A percentile compares a stretch with the other conserved stretches of the same genome.
phyloP scores from a whole-genome alignment of 2,329 filamentous ascomycete species.

The Cladophialophora carrionii region DNA sequence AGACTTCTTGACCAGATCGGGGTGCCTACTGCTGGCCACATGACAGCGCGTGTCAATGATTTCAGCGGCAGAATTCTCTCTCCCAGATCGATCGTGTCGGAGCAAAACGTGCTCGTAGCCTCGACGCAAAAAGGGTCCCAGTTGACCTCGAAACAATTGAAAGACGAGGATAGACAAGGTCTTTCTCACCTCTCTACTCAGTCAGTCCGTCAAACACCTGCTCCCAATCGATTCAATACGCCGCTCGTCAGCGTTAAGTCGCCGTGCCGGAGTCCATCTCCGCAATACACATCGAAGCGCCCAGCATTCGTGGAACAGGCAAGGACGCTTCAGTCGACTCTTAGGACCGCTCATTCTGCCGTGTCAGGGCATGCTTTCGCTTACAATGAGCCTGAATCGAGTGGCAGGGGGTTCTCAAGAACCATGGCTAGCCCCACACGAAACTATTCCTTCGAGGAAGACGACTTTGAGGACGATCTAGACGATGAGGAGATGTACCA shows the following conservation, averaged over 20 bases:
- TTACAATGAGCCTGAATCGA: constrained; percentile 34
- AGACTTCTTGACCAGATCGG: constrained; percentile 30
- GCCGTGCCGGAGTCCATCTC: constrained; percentile 8
- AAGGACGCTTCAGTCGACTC: background rate
- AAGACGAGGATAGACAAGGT: constrained; percentile 5
- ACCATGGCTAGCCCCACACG: constrained; percentile 49
- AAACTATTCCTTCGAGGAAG: constrained; percentile 31
- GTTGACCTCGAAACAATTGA: constrained; percentile 1
- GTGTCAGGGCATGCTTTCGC: constrained; percentile 16
- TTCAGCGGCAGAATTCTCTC: background rate
- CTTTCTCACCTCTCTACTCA: constrained; percentile 25
- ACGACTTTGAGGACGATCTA: constrained; percentile 49
- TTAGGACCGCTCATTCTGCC: background rate
- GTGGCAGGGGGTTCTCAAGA: constrained; percentile 40
- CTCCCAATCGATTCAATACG: constrained; percentile 20
- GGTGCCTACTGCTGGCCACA: constrained; percentile 19
- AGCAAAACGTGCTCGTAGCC: constrained; percentile 36
- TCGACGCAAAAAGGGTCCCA: constrained; percentile 34
- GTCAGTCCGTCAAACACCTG: constrained; percentile 7
- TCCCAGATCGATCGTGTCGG: background rate
- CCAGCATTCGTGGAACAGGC: background rate
- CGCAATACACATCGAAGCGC: constrained; percentile 4
- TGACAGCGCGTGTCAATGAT: constrained; percentile 2
- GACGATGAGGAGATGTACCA: constrained; percentile 53
- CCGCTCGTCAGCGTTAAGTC: constrained; percentile 1